Base-by-base conservation (phyloP, 345 rosid species). In the Murraya paniculata region DNA sequence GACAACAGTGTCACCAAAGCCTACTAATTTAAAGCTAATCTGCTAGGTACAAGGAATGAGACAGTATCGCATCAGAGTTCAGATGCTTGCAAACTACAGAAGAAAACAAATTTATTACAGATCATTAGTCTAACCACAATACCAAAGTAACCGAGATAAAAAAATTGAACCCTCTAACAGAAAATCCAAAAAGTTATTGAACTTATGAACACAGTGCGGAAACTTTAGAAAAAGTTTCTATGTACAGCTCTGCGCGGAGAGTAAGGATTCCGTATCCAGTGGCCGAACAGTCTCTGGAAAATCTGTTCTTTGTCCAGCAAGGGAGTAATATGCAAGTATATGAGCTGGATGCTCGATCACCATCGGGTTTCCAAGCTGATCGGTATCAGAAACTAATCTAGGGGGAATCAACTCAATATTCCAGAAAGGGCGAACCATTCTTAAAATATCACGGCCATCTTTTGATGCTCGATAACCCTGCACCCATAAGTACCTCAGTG, bases 391-490 rank as follows among this genome's bases (percentile, higher is more conserved):
- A 1, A 86, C 85, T 75, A 14, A 85, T 78, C 98, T 85, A 1
- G 92, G 67, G 39, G 91, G 95, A 39, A 94, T 94, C 80, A 94
- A 82, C 87, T 96, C 99, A 0, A 96, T 94, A 73, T 96, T 96
- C 99, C 99, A 96, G 79, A 82, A 91, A 1, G 99, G 99, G 65
- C 98, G 88, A 79, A 86, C 90, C 99, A 96, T 96, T 45, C 85
- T 72, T 79, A 86, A 72, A 35, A 97, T 87, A 80, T 89, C 98
- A 56, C 72, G 89, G 36, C 93, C 91, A 0, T 80, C 65, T 24
- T 67, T 3, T 6, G 95, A 85, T 75, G 80, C 88, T 87, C 91
- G 79, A 59, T 94, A 97, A 1, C 99, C 98, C 80, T 97, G 98
- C 72, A 97, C 97, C 99, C 99, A 97, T 39, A 97, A 77, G 77